Percentiles rank a stretch among this genome's conserved stretches.
Conservation (phyloP, 73 alveolate genomes). For the Paramecium sonneborni region DNA sequence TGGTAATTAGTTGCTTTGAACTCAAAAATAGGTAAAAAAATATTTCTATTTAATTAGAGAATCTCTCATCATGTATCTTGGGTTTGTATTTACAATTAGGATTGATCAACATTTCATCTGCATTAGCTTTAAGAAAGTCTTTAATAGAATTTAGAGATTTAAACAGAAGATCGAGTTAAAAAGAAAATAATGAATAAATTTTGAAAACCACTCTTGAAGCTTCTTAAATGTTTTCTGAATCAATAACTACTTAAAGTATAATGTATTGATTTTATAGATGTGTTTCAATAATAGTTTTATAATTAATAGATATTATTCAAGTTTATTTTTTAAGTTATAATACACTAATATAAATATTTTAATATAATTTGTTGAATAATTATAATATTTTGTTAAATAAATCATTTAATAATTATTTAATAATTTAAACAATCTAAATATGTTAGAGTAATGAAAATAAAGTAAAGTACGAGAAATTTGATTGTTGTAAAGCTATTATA, state of each 20-base stretch:
- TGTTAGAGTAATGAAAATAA: too few relatives aligned
- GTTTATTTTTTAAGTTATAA: not conserved
- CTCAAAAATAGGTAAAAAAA: not conserved
- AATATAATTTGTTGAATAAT: too few relatives aligned
- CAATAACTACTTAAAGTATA: not conserved
- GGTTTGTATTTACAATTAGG: not conserved
- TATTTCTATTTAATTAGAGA: not conserved
- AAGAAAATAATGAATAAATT: not conserved
- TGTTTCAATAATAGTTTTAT: not conserved
- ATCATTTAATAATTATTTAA: too few relatives aligned
- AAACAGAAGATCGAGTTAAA: not conserved
- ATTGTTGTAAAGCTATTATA: too few relatives aligned
- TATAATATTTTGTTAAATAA: too few relatives aligned
- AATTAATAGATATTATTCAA: not conserved
- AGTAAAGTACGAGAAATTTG: too few relatives aligned
- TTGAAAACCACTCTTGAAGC: not conserved
- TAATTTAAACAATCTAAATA: too few relatives aligned
- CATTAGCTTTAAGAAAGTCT: not conserved
- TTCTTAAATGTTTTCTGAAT: not conserved
- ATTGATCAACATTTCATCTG: not conserved
- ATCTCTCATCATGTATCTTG: not conserved
- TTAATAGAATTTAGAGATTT: not conserved
- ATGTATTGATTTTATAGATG: not conserved
- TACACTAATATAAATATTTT: not conserved
- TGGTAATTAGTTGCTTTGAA: not conserved